These are phyloP conservation scores for Gossypium australe DNA, from an alignment of 345 rosid genomes.

Conservation along the genomic window DNA sequence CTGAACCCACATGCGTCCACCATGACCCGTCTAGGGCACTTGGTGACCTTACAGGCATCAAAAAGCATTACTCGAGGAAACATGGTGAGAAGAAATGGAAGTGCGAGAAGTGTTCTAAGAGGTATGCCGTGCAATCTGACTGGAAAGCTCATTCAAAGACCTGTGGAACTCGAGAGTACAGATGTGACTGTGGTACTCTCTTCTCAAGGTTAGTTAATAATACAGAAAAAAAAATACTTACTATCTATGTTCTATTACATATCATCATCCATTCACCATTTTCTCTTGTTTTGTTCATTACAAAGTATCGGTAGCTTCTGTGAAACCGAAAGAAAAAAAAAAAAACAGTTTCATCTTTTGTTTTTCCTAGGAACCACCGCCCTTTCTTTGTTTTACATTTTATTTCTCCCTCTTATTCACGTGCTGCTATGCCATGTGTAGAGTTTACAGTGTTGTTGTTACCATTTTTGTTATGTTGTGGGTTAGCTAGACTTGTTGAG, in stretches of 20 bases:
- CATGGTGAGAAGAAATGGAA: constrained; percentile 88
- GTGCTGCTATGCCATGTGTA: constrained; percentile 47
- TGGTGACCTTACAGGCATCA: constrained; percentile 83
- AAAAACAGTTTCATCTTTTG: constrained; percentile 4
- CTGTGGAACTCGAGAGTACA: constrained; percentile 72
- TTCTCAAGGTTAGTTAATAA: constrained; percentile 49
- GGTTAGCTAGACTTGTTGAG: constrained; percentile 31
- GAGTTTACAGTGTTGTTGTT: constrained; percentile 32
- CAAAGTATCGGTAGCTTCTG: too few species aligned
- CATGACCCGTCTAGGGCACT: constrained; percentile 80
- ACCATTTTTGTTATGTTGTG: constrained; percentile 52
- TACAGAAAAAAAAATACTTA: not conserved
- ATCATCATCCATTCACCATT: not conserved
- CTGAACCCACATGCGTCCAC: constrained; percentile 84
- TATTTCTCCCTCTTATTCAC: constrained; percentile 36
- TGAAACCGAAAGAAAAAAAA: not conserved
- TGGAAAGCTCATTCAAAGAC: constrained; percentile 88
- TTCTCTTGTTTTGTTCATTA: too few species aligned
- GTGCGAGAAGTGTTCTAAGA: constrained; percentile 75
- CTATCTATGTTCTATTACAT: not conserved
- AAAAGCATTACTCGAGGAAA: constrained; percentile 69
- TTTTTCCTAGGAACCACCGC: constrained; percentile 57
- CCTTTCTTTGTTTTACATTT: constrained; percentile 21
- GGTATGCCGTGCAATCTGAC: constrained; percentile 78
- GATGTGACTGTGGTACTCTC: constrained; percentile 81